phyloP scores from a whole-genome alignment of 139 green algal species.

The Desmodesmus armatus region DNA sequence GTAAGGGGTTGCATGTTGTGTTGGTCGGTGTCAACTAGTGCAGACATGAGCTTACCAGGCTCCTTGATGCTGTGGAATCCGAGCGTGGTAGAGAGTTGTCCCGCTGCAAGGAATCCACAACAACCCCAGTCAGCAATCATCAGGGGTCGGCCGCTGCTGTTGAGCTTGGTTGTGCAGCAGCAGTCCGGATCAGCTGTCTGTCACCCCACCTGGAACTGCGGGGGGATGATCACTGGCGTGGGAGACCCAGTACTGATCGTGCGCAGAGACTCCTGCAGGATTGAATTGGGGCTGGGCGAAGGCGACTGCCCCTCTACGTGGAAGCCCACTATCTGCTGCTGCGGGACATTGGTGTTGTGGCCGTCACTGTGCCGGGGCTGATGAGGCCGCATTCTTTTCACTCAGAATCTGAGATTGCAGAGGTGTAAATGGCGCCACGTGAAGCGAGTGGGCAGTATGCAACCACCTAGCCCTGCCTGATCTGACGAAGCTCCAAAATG shows the following conservation, averaged over 20 bases:
- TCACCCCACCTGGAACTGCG: conserved; percentile 76
- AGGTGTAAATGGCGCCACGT: no score
- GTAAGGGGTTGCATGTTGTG: not conserved
- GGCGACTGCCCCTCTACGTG: conserved; percentile 78
- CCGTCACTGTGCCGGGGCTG: conserved; percentile 17
- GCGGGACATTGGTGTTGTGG: conserved; percentile 27
- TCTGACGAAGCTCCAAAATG: no score
- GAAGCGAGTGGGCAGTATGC: no score
- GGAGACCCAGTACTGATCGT: conserved; percentile 62
- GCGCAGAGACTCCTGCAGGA: conserved; percentile 53
- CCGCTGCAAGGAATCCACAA: not conserved
- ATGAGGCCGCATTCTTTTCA: no score
- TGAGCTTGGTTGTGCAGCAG: no score
- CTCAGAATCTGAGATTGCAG: no score
- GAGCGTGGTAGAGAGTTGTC: not conserved
- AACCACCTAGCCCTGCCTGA: no score
- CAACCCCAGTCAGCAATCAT: not conserved
- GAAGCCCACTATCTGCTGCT: conserved; percentile 81
- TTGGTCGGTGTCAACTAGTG: not conserved
- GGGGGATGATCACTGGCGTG: conserved; percentile 87
- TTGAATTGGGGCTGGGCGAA: conserved; percentile 55
- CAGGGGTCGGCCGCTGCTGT: not conserved
- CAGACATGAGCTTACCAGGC: not conserved
- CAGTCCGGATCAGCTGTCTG: not conserved
- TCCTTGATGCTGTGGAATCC: conserved; percentile 11